Evolutionary conservation across 176 grass and related monocot species (phyloP), one percentile per base, ranked within the genome.

Genomic region (Oryza meyeriana): DNA sequence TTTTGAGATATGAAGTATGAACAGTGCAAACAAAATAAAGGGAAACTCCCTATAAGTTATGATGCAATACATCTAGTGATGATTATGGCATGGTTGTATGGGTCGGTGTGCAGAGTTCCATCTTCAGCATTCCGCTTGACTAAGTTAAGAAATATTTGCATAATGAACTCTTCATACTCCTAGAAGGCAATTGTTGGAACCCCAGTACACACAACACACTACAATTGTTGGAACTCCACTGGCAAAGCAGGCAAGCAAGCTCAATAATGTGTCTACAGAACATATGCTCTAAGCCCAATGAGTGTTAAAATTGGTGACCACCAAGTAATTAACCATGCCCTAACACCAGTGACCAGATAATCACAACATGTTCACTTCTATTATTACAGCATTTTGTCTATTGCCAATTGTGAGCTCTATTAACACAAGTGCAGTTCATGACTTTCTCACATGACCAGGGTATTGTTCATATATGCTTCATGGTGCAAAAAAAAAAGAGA

Each of bases 111-210:
- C 28, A 71, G 14, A 81, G 10, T 61, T 61, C 16, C 25, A 61
- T 80, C 25, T 73, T 66, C 33, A 74, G 48, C 27, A 12, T 33
- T 26, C 55, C 11, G 2, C 1, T 9, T 20, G 25, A 66, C 35
- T 82, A 68, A 77, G 22, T 13, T 32, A 24, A 30, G 39, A 55
- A 10, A 77, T 5, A 76, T 50, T 27, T 62, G 39, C 41, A 78
- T 24, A 26, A 42, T 20, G 58, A 17, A 76, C 39, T 70, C 6
- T 62, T 50, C 24, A 52, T 52, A 64, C 44, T 11, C 17, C 29
- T 38, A n/a, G 17, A 87, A 87, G 35, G 2, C 55, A 74, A 86
- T 20, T 25, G 61, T 39, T 82, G 30, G 64, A 77, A 77, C 30
- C 34, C 34, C 45, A 61, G 32, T 61, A 71, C 12, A 36, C 33